Percentiles rank a stretch among this genome's conserved stretches.
phyloP scores from a whole-genome alignment of 2,329 filamentous ascomycete genomes.

The Nannizziopsis arthrosporioides region DNA sequence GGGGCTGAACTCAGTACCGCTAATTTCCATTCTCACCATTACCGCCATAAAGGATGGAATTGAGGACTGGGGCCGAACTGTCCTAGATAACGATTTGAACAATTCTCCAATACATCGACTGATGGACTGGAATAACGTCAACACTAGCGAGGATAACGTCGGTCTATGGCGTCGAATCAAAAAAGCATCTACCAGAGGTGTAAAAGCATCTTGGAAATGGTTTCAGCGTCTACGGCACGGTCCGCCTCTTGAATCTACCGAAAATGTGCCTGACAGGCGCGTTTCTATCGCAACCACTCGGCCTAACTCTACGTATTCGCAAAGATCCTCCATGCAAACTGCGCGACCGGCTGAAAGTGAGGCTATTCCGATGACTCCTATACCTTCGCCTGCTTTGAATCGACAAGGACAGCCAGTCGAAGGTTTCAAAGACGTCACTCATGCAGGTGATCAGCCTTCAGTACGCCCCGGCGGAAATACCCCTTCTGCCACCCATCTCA shows the following conservation, averaged over 20 bases:
- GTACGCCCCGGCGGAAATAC: conserved; percentile 1
- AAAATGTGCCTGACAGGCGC: conserved; percentile 43
- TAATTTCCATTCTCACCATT: conserved; percentile 82
- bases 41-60: conserved; percentile 91
- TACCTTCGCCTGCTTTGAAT: conserved; percentile 54
- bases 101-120: conserved; percentile 90
- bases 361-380: conserved; percentile 90
- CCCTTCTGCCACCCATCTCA: neutral
- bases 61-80: conserved; percentile 85
- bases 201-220: conserved; percentile 45
- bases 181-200: conserved; percentile 62
- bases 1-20: conserved; percentile 74
- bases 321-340: conserved; percentile 42
- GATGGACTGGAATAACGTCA: conserved; percentile 83
- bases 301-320: conserved; percentile 46
- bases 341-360: conserved; percentile 33
- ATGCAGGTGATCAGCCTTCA: neutral
- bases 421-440: neutral
- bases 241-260: conserved; percentile 27
- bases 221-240: conserved; percentile 41
- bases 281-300: conserved; percentile 47
- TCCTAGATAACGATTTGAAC: conserved; percentile 86
- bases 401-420: conserved; percentile 1
- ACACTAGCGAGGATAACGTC: conserved; percentile 76
- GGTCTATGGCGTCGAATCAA: conserved; percentile 80